Conservation (phyloP, 2,329 filamentous ascomycete genomes). For the Fusarium tanahbumbuense region DNA sequence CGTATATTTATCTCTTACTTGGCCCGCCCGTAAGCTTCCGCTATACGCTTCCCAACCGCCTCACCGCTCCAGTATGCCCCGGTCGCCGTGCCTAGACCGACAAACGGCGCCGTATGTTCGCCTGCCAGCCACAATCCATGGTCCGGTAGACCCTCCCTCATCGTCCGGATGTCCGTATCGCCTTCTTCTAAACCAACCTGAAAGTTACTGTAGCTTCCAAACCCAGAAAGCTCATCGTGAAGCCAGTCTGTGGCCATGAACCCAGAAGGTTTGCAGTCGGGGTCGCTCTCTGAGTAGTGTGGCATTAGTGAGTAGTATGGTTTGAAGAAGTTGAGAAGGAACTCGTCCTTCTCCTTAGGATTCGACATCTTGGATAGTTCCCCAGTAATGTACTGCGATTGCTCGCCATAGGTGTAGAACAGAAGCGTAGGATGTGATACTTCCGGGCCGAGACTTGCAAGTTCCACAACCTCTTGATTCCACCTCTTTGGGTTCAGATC, state of each 20-base stretch:
- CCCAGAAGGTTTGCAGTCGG: conserved; percentile 70
- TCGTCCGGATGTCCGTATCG: conserved; percentile 75
- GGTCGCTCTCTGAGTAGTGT: conserved; percentile 65
- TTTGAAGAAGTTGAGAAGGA: conserved; percentile 74
- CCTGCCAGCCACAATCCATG: conserved; percentile 86
- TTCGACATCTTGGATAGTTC: conserved; percentile 56
- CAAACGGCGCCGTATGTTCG: conserved; percentile 91
- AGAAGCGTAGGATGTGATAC: conserved; percentile 82
- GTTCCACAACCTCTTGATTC: conserved; percentile 82
- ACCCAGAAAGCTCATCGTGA: conserved; percentile 80
- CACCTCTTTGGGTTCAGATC: conserved; percentile 72
- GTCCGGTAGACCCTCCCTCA: conserved; percentile 72
- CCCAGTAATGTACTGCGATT: conserved; percentile 66
- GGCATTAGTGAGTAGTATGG: conserved; percentile 84
- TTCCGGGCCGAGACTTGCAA: conserved; percentile 71
- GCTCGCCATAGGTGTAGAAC: conserved; percentile 81
- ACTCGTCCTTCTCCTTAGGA: conserved; percentile 61
- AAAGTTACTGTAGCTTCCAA: conserved; percentile 88
- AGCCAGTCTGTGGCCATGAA: conserved; percentile 82
- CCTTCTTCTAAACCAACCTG: conserved; percentile 78
- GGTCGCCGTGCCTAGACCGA: conserved; percentile 87
- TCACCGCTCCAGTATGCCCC: conserved; percentile 95
- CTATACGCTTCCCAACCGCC: conserved; percentile 74
- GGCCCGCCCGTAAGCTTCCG: conserved; percentile 61
- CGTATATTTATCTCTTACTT: conserved; percentile 27